A percentile compares a stretch with the other conserved stretches of the same genome.
Conservation (phyloP, 176 grass and related monocot genomes). For the Carex parvula region DNA sequence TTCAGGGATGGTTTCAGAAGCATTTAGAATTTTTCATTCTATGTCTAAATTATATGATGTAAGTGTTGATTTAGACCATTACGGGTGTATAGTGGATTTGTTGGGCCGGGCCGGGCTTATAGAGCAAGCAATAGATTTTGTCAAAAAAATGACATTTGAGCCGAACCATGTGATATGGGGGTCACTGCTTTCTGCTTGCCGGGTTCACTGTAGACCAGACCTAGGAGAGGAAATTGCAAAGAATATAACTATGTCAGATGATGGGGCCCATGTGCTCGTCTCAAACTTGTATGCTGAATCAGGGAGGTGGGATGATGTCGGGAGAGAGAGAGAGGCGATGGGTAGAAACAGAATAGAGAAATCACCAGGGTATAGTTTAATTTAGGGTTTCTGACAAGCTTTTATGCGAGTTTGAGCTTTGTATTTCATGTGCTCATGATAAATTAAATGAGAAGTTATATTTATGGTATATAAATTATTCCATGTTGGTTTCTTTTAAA, state of each 20-base stretch:
- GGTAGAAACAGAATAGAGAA: conserved; percentile 48
- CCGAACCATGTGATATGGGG: conserved; percentile 70
- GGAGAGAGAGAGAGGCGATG: conserved; percentile 50
- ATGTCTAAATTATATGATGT: conserved; percentile 39
- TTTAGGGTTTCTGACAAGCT: conserved; percentile 28
- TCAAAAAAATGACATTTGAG: conserved; percentile 57
- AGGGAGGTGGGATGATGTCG: conserved; percentile 55
- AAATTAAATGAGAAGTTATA: not conserved
- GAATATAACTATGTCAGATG: conserved; percentile 43
- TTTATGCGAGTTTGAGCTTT: not conserved
- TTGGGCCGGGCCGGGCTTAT: conserved; percentile 60
- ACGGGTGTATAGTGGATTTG: conserved; percentile 81
- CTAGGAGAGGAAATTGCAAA: conserved; percentile 42
- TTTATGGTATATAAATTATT: not conserved
- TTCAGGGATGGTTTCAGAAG: conserved; percentile 61
- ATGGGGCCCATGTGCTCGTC: conserved; percentile 52
- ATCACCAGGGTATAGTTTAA: conserved; percentile 54
- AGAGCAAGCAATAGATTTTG: conserved; percentile 61
- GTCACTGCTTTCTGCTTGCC: conserved; percentile 68
- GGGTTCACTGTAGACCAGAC: conserved; percentile 50
- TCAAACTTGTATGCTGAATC: conserved; percentile 67
- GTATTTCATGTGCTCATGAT: not conserved
- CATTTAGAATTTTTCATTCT: conserved; percentile 51
- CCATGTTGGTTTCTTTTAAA: no score
- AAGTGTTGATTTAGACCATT: conserved; percentile 58